Base-by-base conservation (phyloP, 108 stramenopile genomes). In the Stephanodiscus triporus region DNA sequence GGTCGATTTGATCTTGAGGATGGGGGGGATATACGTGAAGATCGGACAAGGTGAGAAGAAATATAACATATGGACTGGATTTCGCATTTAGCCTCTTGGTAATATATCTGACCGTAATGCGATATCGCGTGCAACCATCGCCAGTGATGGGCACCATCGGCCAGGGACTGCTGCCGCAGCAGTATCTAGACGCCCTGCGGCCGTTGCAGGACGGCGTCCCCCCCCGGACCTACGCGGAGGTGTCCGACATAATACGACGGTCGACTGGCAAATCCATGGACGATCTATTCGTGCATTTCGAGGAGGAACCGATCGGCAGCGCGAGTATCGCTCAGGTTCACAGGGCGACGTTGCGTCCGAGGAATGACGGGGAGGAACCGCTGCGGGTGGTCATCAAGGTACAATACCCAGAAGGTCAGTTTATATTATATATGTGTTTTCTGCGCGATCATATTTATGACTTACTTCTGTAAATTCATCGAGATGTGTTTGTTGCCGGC, bases 131-230 rank as follows among this genome's bases (percentile, higher is more conserved):
- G 53, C 23, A 13, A 54, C 11, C 40, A 8, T 45, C 16, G 16
- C 16, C 23, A 54, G 76, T 77, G 8, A 69, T 77, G 76, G 34
- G 54, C 36, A 79, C 78, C 23, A 74, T 79, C 23, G 79, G 79
- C 17, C 68, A 67, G 51, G 79, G 79, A 0, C 43, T 80, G 63
- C 88, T 59, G 70, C 88, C 11, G 34, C 81, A 71, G 49, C 68
- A 77, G 42, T 94, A 90, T 68, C 66, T 91, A 24, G 62, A 59
- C 9, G 87, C 83, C 32, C 78, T 95, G 10, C 60, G 82, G 54
- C 86, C 87, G 36, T 66, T 93, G 27, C 91, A 95, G 64, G 92
- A 94, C 67, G 87, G 89, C 20, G 83, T 96, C 1, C 93, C 93
- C 1, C 77, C 91, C 47, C 77, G 87, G 27, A 24, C 68, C 9